Evolutionary conservation across 495 filamentous ascomycete genomes (phyloP), one percentile per base, ranked within the genome.

Genomic region (Neurospora sp.): DNA sequence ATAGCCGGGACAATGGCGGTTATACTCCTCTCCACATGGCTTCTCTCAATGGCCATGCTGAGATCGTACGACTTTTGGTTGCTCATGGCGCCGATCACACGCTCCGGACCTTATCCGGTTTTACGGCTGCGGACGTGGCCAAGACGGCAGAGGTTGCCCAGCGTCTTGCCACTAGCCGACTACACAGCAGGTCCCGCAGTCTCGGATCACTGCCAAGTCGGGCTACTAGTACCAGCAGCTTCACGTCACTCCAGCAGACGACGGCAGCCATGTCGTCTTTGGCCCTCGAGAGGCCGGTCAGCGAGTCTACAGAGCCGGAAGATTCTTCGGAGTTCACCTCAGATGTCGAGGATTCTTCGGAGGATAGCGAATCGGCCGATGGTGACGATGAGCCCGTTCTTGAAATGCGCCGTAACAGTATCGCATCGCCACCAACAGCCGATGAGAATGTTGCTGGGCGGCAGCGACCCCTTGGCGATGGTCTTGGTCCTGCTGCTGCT

Each of bases 21-120:
- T 95, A 93, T 80, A 93, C 92, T 12, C 90, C 94, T 12, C 90
- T 97, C 85, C 93, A 96, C 77, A 86, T 95, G 76, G 94, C 94
- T 39, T 90, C 92, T n/a, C 85, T 97, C 76, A 90, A 90, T 80
- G 88, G 90, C 42, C 90, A 93, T 77, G 83, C 87, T 20, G 89
- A 94, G 74, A 94, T 96, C 75, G 88, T 96, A 11, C 87, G 90
- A 71, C 88, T 90, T 23, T 88, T 97, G 39, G 88, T 95, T 70
- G 84, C 90, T 35, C 87, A 88, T 39, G 91, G 93, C 23, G 93
- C 92, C 8, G 91, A 93, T 80, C 87, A 92, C 20, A 90, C 85
- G 66, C 80, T 92, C 37, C 89, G 91, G 73, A 96, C 89, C 78
- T 81, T 91, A 23, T 88, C 89, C 70, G 92, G 92, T 39, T 90